Conservation (phyloP, 345 rosid genomes). For the Gossypium ekmanianum region DNA sequence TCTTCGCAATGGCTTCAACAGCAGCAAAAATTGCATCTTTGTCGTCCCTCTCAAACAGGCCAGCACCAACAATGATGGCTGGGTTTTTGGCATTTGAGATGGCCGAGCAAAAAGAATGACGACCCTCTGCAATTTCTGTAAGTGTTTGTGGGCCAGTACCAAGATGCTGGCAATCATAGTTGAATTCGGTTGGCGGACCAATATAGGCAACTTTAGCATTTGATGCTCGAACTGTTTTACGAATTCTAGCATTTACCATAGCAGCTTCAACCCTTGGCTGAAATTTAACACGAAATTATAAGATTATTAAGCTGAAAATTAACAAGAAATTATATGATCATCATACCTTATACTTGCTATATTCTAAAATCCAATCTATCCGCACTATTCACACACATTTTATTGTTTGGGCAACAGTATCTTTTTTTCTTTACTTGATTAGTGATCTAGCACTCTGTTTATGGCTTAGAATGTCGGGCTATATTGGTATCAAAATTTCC, state of each 20-base stretch:
- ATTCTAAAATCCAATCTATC: neutral
- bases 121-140: slow-evolving; percentile 69
- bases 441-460: neutral
- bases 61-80: slow-evolving; percentile 83
- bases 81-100: slow-evolving; percentile 83
- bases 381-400: neutral
- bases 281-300: slow-evolving; percentile 21
- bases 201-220: slow-evolving; percentile 88
- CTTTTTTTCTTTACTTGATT: neutral
- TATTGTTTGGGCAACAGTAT: neutral
- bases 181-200: slow-evolving; percentile 75
- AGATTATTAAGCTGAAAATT: slow-evolving; percentile 48
- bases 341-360: neutral
- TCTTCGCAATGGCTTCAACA: slow-evolving; percentile 66
- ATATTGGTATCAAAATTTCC: neutral
- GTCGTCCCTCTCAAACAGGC: slow-evolving; percentile 77
- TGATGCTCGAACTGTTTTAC: slow-evolving; percentile 73
- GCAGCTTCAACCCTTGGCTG: slow-evolving; percentile 99
- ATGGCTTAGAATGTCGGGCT: neutral
- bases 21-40: slow-evolving; percentile 72
- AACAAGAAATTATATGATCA: slow-evolving; percentile 6
- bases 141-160: slow-evolving; percentile 89
- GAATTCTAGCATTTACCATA: slow-evolving; percentile 93
- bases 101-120: slow-evolving; percentile 63
- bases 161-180: slow-evolving; percentile 79